These are phyloP conservation scores for Penicillium italicum DNA, from an alignment of 2,329 filamentous ascomycete species.

Conservation along the genomic window DNA sequence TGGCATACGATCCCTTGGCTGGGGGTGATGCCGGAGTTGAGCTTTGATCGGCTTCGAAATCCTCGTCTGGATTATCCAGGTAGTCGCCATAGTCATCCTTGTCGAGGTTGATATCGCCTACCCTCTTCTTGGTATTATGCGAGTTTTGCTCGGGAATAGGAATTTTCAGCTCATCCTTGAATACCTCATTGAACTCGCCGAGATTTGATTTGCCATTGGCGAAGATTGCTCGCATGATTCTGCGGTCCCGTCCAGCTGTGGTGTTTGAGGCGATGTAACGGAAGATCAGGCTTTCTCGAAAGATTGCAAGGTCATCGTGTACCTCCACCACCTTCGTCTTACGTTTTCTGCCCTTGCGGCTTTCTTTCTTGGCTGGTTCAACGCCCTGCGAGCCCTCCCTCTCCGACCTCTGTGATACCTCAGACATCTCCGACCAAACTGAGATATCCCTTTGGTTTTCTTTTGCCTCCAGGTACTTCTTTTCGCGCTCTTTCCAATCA, in stretches of 20 bases:
- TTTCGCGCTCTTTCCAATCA: slow-evolving; percentile 41
- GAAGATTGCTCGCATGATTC: slow-evolving; percentile 47
- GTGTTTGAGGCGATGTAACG: slow-evolving; percentile 39
- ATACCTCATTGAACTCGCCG: slow-evolving; percentile 46
- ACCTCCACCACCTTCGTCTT: slow-evolving; percentile 1
- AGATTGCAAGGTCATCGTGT: slow-evolving; percentile 14
- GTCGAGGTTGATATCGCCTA: slow-evolving; percentile 45
- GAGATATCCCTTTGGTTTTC: slow-evolving; percentile 15
- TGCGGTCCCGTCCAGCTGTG: slow-evolving; percentile 35
- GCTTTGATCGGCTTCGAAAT: slow-evolving; percentile 22
- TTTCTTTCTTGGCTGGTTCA: neutral
- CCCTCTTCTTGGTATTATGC: slow-evolving; percentile 37
- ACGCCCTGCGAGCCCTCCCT: slow-evolving; percentile 18
- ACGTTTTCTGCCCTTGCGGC: slow-evolving; percentile 1
- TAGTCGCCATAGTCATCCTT: slow-evolving; percentile 48
- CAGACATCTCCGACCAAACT: neutral
- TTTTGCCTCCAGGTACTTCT: slow-evolving; percentile 20
- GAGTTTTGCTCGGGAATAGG: slow-evolving; percentile 22
- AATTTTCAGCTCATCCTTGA: slow-evolving; percentile 44
- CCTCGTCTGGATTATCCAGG: slow-evolving; percentile 38
- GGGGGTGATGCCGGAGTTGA: slow-evolving; percentile 1
- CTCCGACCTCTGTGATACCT: slow-evolving; percentile 12
- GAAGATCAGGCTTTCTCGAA: slow-evolving; percentile 42
- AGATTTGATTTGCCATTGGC: slow-evolving; percentile 40
- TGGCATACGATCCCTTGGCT: slow-evolving; percentile 4